Evolutionary conservation across 345 rosid genomes (phyloP).

Genomic region (Syzygium grande): DNA sequence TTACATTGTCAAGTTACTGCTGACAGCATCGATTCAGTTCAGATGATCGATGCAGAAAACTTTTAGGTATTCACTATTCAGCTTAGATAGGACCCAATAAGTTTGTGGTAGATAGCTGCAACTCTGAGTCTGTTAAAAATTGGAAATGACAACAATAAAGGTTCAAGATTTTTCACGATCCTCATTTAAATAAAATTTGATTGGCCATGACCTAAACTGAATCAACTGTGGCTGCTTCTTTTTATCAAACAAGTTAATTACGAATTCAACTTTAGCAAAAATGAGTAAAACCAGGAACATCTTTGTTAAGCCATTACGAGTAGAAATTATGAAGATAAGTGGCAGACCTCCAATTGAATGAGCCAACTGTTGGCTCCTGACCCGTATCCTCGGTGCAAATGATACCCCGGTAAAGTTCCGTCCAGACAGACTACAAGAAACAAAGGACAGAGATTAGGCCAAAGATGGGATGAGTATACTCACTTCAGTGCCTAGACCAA

Average conservation of each 20-base stretch:
- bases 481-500: background rate
- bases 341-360: slow-evolving; percentile 35
- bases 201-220: background rate
- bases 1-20: background rate
- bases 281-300: background rate
- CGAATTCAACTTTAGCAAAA: background rate
- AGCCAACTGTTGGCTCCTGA: slow-evolving; percentile 41
- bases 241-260: background rate
- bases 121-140: background rate
- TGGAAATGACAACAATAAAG: background rate
- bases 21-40: too few species aligned
- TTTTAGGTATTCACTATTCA: too few species aligned
- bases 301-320: background rate
- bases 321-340: background rate
- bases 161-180: background rate
- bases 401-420: slow-evolving; percentile 44
- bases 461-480: background rate
- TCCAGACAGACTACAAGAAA: slow-evolving; percentile 36
- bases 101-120: background rate
- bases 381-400: slow-evolving; percentile 33
- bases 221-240: background rate
- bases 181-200: background rate
- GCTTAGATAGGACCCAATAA: too few species aligned
- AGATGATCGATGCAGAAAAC: too few species aligned
- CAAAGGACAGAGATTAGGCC: background rate